Base-by-base conservation (phyloP, 495 filamentous ascomycete genomes). In the Penicillium canariense region DNA sequence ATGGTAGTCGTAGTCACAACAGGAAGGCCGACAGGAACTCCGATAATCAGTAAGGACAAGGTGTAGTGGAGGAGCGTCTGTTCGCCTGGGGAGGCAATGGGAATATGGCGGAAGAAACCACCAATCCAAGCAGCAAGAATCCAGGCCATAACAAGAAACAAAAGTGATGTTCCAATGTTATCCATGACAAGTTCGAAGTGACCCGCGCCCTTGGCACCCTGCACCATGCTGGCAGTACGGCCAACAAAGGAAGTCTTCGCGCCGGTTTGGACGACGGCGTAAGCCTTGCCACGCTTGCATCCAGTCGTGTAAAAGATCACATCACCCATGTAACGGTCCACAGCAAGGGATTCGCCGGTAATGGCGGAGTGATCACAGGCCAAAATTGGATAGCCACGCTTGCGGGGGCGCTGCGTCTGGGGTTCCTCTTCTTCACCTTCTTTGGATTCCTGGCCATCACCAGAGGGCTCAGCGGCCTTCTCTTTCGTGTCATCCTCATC, bases 1-100 rank as follows among this genome's bases (percentile, higher is more conserved):
- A 96, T 92, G 56, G 91, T 96, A 49, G 91, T 96, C 53, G 91
- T 96, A 55, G 93, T 92, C 67, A 96, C 91, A 54, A 92, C 91
- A 17, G 91, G 91, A 38, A 96, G 88, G 89, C 91, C 91, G 73
- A 96, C 91, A 50, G 91, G 91, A 25, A 96, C 91, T 82, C 91
- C 91, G 55, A 96, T 87, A 61, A 96, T 95, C 60, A 92, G 86
- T 60, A 96, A 86, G 59, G 88, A 89, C 6, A 81, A 60, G 45
- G 80, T 81, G 63, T 85, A 88, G 54, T 85, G 81, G 48, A 89
- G 81, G n/a, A 89, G 63, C 0, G 75, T 74, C 61, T 75, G 70
- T 35, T 73, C 50, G 35, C 77, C 69, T 14, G 85, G 84, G 25
- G 82, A 85, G 20, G 86, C 85, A 62, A 89, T 81, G 14, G 79